phyloP scores from a whole-genome alignment of 2,329 filamentous ascomycete genomes.

The Pestalotiopsis sp. region DNA sequence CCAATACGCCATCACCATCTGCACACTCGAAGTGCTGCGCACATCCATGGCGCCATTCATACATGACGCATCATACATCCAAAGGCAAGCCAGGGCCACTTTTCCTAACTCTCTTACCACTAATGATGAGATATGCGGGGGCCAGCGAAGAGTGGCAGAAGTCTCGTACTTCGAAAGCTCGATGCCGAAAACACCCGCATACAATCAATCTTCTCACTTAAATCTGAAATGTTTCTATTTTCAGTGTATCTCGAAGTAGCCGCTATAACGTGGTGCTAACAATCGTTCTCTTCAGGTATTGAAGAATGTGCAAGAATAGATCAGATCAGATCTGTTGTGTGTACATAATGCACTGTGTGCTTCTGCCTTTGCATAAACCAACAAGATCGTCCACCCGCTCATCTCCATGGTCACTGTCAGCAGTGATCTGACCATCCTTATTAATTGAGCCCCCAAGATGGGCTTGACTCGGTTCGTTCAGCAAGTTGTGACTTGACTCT shows the following conservation, averaged over 20 bases:
- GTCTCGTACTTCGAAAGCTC: slow-evolving; percentile 25
- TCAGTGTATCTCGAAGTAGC: neutral
- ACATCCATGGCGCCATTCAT: neutral
- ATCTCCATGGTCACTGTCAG: too few relatives aligned
- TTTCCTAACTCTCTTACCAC: neutral
- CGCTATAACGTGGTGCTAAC: neutral
- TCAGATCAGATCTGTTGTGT: neutral
- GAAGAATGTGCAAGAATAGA: neutral
- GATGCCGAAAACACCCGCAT: slow-evolving; percentile 67
- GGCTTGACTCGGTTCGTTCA: too few relatives aligned
- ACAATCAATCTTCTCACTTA: slow-evolving; percentile 66
- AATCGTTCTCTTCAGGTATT: neutral
- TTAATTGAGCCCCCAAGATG: too few relatives aligned
- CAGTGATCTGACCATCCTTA: too few relatives aligned
- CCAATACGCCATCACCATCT: neutral
- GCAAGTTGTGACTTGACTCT: too few relatives aligned
- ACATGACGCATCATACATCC: neutral
- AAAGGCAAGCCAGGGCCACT: neutral
- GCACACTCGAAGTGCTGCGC: neutral
- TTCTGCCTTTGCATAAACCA: neutral
- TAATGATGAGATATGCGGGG: slow-evolving; percentile 55
- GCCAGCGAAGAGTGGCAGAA: slow-evolving; percentile 45
- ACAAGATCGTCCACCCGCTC: neutral
- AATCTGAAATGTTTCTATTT: slow-evolving; percentile 48
- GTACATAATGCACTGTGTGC: neutral